Base-by-base conservation (phyloP, 176 grass and related monocot species). In the Zoysia japonica region DNA sequence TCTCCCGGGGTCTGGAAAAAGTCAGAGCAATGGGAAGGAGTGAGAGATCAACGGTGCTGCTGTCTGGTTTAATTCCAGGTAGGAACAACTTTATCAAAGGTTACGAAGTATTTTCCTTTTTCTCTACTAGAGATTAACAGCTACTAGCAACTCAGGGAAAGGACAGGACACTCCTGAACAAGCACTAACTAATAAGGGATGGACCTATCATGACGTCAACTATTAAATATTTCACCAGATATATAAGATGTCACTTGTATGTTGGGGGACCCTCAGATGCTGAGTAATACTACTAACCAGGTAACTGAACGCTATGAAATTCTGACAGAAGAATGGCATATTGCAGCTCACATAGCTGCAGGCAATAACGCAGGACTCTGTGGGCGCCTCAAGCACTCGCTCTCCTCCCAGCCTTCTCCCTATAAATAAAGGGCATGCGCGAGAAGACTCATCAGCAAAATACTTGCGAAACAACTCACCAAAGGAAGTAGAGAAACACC, bases 371-470 rank as follows among this genome's bases (percentile, higher is more conserved):
- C 7, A 74, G 84, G 36, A 11, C 64, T 51, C 48, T 76, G 68
- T 80, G 85, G 84, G 77, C 72, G 45, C 82, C 48, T 75, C 53
- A 9, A 11, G 61, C 44, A 19, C 60, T 65, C 37, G 1, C 39
- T 49, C 49, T 74, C 57, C 64, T 62, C 60, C 52, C 59, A 66
- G 20, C 79, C 70, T 71, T 67, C 71, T 78, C 70, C 78, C 74
- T 90, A 90, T 83, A 90, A 86, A 82, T 90, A 90, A 74, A 72
- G 82, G 78, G 49, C 70, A 10, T 37, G 80, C 35, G 15, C 55
- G 59, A 54, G 47, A 78, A 70, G 42, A 79, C 72, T 36, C 35
- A 73, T 65, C 71, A 89, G 43, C 39, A 73, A 62, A 35, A 67
- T n/a, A 81, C 54, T 45, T 47, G 78, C 3, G 1, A 65, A 78